phyloP scores from a whole-genome alignment of 2,329 filamentous ascomycete genomes.

The Diaporthe sp. region DNA sequence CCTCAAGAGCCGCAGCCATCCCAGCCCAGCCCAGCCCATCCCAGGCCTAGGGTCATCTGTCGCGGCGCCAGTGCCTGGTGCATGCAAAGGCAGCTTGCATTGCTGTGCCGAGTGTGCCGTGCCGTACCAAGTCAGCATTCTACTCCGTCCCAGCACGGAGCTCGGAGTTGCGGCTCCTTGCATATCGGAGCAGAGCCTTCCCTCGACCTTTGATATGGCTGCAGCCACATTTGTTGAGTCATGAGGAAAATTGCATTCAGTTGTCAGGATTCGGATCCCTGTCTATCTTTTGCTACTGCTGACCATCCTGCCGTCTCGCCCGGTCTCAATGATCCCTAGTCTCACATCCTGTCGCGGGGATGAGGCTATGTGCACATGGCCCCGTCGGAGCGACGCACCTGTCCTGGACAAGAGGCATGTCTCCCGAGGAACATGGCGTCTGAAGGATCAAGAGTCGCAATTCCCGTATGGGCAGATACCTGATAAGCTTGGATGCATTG shows the following conservation, averaged over 20 bases:
- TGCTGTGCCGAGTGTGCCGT: constrained; percentile 3
- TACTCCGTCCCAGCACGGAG: not conserved
- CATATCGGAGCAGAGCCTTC: not conserved
- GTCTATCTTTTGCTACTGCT: constrained; percentile 22
- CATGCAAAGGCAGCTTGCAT: constrained; percentile 4
- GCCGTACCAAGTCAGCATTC: not conserved
- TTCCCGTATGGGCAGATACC: no score
- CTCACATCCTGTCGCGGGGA: not conserved
- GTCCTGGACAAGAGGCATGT: not conserved
- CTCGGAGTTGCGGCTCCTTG: constrained; percentile 12
- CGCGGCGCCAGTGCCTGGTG: not conserved
- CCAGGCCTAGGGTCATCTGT: not conserved
- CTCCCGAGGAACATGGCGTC: not conserved
- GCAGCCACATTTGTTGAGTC: constrained; percentile 4
- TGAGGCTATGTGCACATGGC: not conserved
- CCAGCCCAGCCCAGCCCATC: not conserved
- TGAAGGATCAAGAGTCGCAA: not conserved
- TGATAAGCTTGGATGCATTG: not conserved
- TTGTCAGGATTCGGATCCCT: constrained; percentile 23
- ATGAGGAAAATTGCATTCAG: constrained; percentile 6
- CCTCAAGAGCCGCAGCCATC: not conserved
- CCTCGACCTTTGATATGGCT: not conserved
- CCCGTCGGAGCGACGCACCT: no score
- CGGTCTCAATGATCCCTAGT: not conserved
- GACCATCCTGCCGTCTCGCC: constrained; percentile 12